Evolutionary conservation across 768 basidiomycete species (phyloP).

Genomic region (Lactarius pseudohatsudake): DNA sequence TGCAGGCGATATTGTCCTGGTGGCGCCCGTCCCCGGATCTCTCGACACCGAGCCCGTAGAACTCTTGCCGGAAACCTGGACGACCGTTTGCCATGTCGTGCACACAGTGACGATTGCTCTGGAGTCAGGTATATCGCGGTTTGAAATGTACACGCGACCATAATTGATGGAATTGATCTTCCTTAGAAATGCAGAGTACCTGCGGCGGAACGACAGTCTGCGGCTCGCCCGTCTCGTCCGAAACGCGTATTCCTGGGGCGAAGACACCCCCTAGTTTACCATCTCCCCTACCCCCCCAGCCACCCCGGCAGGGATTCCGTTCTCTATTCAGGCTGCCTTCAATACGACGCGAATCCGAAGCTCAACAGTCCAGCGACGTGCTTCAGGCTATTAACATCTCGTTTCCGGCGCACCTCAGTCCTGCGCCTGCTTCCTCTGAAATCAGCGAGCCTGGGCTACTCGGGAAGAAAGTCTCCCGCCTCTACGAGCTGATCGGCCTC

Average conservation of each 20-base stretch:
- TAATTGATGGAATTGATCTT: neutral
- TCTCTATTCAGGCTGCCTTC: neutral
- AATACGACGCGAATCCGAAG: neutral
- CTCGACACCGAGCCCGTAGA: neutral
- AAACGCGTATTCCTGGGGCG: neutral
- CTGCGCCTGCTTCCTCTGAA: neutral
- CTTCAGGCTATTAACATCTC: neutral
- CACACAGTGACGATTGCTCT: slow-evolving; percentile 9
- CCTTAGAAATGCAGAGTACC: neutral
- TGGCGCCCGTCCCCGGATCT: slow-evolving; percentile 4
- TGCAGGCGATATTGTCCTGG: neutral
- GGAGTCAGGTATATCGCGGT: slow-evolving; percentile 5
- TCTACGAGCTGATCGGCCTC: neutral
- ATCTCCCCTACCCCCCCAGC: neutral
- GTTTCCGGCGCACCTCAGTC: neutral
- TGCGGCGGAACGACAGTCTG: too few species aligned
- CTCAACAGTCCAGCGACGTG: neutral
- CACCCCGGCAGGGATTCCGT: neutral
- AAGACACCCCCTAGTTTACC: neutral
- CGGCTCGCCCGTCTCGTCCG: neutral
- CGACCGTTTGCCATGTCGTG: neutral
- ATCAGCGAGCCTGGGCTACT: slow-evolving; percentile 2
- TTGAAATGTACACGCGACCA: neutral
- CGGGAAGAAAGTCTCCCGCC: neutral
- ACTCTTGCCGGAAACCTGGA: slow-evolving; percentile 3